Conservation (phyloP, 805 yeast species). For the Nakazawaea ernobii region DNA sequence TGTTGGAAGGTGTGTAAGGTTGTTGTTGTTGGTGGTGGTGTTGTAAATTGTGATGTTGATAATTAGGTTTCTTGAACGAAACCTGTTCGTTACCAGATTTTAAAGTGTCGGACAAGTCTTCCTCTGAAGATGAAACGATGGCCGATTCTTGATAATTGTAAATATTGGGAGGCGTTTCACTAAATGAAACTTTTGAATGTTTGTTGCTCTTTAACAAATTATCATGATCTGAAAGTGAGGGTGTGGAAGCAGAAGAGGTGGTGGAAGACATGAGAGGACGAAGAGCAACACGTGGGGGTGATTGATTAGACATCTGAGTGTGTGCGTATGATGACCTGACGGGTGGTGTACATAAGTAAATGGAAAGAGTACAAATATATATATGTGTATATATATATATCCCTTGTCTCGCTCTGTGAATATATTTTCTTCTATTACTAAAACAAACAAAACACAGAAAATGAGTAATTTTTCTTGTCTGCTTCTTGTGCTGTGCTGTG, state of each 20-base stretch:
- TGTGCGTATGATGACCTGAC: background rate
- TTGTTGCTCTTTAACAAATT: background rate
- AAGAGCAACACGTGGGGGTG: background rate
- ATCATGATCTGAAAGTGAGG: background rate
- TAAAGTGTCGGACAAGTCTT: conserved; percentile 5
- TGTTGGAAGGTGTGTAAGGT: background rate
- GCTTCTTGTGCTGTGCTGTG: too few relatives aligned
- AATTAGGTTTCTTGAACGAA: conserved; percentile 6
- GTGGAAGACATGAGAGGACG: background rate
- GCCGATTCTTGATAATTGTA: conserved; percentile 9
- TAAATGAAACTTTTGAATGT: conserved; percentile 8
- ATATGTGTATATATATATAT: too few relatives aligned
- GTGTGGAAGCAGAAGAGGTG: background rate
- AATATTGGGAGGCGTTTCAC: conserved; percentile 8
- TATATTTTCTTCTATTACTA: too few relatives aligned
- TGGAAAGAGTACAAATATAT: too few relatives aligned
- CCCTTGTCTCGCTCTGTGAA: too few relatives aligned
- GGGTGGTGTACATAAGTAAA: background rate
- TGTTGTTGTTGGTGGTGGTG: conserved; percentile 27
- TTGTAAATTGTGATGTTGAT: background rate
- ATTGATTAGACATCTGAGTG: background rate
- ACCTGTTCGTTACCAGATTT: background rate
- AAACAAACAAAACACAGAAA: too few relatives aligned
- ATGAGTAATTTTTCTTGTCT: too few relatives aligned
- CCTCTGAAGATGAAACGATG: conserved; percentile 8